Base-by-base conservation (phyloP, 371 early-diverging fungal genomes). In the Mucor plumbeus region DNA sequence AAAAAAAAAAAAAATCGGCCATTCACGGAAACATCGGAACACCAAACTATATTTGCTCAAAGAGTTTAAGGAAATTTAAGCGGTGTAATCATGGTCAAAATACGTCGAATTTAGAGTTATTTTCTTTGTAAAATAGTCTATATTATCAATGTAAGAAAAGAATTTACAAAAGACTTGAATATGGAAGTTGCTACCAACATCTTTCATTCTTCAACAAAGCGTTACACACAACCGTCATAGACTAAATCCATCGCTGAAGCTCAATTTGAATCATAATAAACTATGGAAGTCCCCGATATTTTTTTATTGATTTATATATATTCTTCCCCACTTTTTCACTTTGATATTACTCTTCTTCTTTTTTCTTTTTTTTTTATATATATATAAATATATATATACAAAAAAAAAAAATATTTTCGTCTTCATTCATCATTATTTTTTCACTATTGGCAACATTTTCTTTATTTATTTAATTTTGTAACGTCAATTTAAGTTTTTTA, bases 21-120 rank as follows among this genome's bases (percentile, higher is more conserved):
- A 65, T 70, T 70, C 70, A 70, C 70, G 70, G 70, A 65, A 70
- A 70, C 57, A 57, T 70, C 70, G 70, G 70, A 48, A 65, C 57
- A 70, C 66, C 63, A 70, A 68, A 68, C 50, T 63, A 35, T 41
- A 63, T 59, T 38, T 47, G 35, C 15, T 63, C 47, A 58, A 35
- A 35, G 43, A 35, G 11, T 53, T 26, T 15, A 33, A 14, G 21
- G 35, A 36, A 17, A 48, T 36, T 61, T 61, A 36, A 44, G 36
- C 61, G 33, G 13, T 34, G 48, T 39, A 50, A 38, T 36, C 14
- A 35, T 38, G 15, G 10, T 5, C 39, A 62, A 70, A 35, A 21
- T 50, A 70, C 41, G 17, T 57, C 61, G 70, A 70, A 41, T 70
- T 70, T 70, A 70, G 70, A 70, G 65, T 70, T 70, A 65, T 55